These are phyloP conservation scores for Delonix regia DNA, from an alignment of 306 rosid genomes.

Conservation along the genomic window DNA sequence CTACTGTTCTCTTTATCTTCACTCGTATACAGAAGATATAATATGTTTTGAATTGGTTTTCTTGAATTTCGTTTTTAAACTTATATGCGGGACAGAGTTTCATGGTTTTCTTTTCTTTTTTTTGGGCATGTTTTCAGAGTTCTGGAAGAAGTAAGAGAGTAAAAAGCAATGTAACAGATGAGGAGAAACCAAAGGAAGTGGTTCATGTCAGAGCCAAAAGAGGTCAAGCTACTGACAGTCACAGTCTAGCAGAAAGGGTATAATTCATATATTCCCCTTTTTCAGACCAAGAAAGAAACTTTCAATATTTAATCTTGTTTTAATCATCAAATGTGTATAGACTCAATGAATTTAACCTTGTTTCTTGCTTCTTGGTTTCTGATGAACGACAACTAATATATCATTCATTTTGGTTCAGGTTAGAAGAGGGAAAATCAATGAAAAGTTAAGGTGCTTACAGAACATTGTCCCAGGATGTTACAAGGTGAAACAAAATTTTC, in stretches of 20 bases:
- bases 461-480: conserved; percentile 89
- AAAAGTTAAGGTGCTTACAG: conserved; percentile 75
- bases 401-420: conserved; percentile 54
- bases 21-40: background rate
- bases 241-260: conserved; percentile 96
- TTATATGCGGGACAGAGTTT: background rate
- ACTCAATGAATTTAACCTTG: background rate
- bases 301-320: conserved; percentile 9
- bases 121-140: conserved; percentile 43
- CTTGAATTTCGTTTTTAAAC: background rate
- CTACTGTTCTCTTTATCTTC: background rate
- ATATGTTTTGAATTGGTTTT: background rate
- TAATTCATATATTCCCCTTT: background rate
- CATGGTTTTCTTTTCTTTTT: conserved; percentile 17
- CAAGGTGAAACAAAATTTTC: conserved; percentile 53
- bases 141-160: conserved; percentile 60
- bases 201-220: conserved; percentile 94
- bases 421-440: conserved; percentile 91
- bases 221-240: conserved; percentile 92
- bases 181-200: conserved; percentile 63
- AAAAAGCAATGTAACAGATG: conserved; percentile 48
- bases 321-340: background rate
- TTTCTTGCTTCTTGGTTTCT: background rate
- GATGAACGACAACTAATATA: conserved; percentile 16
- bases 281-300: conserved; percentile 15